Base-by-base conservation (phyloP, 441 rosid species). In the Iberis amara region DNA sequence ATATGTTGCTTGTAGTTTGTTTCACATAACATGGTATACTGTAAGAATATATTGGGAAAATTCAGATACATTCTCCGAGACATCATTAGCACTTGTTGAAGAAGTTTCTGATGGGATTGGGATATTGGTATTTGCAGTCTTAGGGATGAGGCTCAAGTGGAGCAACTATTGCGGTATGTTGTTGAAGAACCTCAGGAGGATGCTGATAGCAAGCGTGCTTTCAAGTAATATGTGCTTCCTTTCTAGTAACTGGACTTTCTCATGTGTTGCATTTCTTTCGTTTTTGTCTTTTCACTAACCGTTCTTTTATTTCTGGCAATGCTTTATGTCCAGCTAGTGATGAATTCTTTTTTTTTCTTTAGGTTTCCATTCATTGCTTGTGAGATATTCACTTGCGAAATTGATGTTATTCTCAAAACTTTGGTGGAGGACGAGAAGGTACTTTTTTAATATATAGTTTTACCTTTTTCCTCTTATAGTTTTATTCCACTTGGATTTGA, bases 351-450 rank as follows among this genome's bases (percentile, higher is more conserved):
- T 31, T 27, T 50, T 48, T 39, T 21, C 39, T 55, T 12, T 66
- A 94, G 99, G 94, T 94, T 87, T 62, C 99, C 99, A 1, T 90
- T 85, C 62, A 76, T 94, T 64, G 71, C 99, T 36, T 90, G 97
- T 47, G 99, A 94, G 86, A 79, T 94, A 48, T 87, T 94, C 59
- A 90, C 97, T 3, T 94, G 99, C 39, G 99, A 94, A 70, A 89
- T 94, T 67, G 97, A 94, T 59, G 91, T 85, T 46, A 86, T 94
- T 59, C 76, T 94, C 12, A 89, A 79, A 69, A 80, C 95, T 24
- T 52, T 94, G 63, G 90, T 87, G 51, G 99, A 90, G 69, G 99
- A 94, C 35, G 94, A 90, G 61, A 82, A 90, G 96, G 99, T 87
- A 35, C 13, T 11, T 36, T 32, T 6, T 27, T 50, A 18, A 1